Percentiles rank a stretch among this genome's conserved stretches.
These are phyloP conservation scores for Psilocybe cubensis DNA, from an alignment of 768 basidiomycete genomes.

Conservation along the genomic window DNA sequence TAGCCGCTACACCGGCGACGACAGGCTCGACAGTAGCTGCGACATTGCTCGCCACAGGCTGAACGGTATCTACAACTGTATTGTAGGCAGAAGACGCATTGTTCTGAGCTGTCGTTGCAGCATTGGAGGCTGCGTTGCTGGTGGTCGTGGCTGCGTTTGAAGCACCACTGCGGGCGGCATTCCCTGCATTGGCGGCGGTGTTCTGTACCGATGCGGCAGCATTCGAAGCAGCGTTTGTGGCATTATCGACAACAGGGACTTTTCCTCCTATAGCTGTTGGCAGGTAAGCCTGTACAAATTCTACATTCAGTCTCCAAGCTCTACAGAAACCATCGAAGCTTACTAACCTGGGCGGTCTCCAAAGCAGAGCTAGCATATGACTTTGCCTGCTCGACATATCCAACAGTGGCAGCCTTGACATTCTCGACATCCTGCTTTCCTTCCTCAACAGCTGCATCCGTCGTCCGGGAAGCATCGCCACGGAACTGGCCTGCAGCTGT, in stretches of 20 bases:
- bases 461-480: slow-evolving; percentile 39
- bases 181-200: neutral
- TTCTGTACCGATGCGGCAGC: neutral
- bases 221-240: neutral
- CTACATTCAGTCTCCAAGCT: neutral
- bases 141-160: too few relatives aligned
- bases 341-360: slow-evolving; percentile 28
- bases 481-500: slow-evolving; percentile 41
- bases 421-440: slow-evolving; percentile 55
- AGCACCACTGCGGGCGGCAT: neutral
- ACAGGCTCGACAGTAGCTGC: neutral
- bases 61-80: neutral
- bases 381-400: slow-evolving; percentile 62
- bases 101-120: slow-evolving; percentile 10
- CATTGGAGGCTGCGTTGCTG: neutral
- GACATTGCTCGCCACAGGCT: neutral
- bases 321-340: neutral
- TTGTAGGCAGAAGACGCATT: slow-evolving; percentile 3
- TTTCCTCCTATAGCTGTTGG: slow-evolving; percentile 29
- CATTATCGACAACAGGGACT: neutral
- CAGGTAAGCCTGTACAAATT: slow-evolving; percentile 26
- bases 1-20: neutral
- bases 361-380: slow-evolving; percentile 36
- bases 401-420: slow-evolving; percentile 45
- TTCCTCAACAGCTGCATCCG: slow-evolving; percentile 56